Evolutionary conservation across 1,284 basidiomycete genomes (phyloP).

Genomic region (Moniliella sp.): DNA sequence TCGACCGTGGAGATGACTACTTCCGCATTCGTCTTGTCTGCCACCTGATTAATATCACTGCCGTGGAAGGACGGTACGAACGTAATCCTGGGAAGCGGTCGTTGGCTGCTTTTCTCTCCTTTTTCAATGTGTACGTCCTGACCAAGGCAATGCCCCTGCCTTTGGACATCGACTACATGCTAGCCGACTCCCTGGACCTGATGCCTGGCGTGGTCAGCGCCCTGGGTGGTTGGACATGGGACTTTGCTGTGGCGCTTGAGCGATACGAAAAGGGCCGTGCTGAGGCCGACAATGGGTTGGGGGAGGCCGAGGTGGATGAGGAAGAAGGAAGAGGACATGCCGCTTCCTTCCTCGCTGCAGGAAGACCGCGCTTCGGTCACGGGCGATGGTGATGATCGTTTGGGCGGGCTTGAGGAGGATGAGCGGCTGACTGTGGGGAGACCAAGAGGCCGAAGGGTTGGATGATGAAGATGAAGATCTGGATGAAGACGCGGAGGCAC

Average conservation of each 20-base stretch:
- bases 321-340: constrained; percentile 30
- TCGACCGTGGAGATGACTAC: constrained; percentile 85
- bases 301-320: constrained; percentile 9
- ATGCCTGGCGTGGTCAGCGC: constrained; percentile 5
- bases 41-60: constrained; percentile 76
- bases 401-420: constrained; percentile 2
- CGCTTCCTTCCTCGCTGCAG: constrained; percentile 1
- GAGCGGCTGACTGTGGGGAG: too few relatives aligned
- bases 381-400: constrained; percentile 38
- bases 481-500: constrained; percentile 5
- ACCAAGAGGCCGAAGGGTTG: constrained; percentile 4
- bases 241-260: constrained; percentile 1
- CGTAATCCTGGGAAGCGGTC: constrained; percentile 70
- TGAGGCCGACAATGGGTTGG: constrained; percentile 1
- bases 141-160: constrained; percentile 61
- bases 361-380: constrained; percentile 33
- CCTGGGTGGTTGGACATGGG: not conserved
- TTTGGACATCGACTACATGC: constrained; percentile 94
- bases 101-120: constrained; percentile 69
- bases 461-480: constrained; percentile 3
- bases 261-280: constrained; percentile 4
- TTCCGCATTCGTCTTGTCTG: constrained; percentile 82
- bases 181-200: constrained; percentile 64
- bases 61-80: constrained; percentile 79
- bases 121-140: constrained; percentile 78